A percentile compares a stretch with the other conserved stretches of the same genome.
These are phyloP conservation scores for Solanum stenotomum DNA, from an alignment of 257 asterid species.

Conservation along the genomic window DNA sequence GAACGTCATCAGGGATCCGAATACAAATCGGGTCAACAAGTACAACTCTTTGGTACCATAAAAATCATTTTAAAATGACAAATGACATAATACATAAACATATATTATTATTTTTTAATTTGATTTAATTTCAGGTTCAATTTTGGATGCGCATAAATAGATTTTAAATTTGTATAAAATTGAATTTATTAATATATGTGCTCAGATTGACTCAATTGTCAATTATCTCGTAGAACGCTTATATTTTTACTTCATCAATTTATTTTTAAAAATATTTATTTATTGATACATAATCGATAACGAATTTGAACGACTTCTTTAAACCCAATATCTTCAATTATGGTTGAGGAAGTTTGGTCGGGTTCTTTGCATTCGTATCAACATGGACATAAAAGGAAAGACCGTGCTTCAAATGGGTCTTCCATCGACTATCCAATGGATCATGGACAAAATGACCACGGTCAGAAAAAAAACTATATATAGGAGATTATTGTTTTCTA, in stretches of 20 bases:
- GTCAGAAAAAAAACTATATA: rapidly evolving
- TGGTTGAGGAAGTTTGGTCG: neutral
- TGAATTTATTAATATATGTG: too few relatives aligned
- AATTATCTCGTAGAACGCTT: neutral
- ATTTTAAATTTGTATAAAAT: too few relatives aligned
- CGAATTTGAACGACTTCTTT: too few relatives aligned
- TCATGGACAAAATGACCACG: neutral
- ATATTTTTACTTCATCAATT: neutral
- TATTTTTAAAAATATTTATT: neutral
- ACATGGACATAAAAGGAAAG: neutral
- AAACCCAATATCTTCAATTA: too few relatives aligned
- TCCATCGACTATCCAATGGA: too few relatives aligned
- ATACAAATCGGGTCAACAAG: neutral
- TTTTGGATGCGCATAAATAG: rapidly evolving
- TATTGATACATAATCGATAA: too few relatives aligned
- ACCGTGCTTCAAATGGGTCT: neutral
- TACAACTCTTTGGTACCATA: neutral
- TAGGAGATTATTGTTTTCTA: rapidly evolving
- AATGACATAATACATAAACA: neutral
- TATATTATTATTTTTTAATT: neutral
- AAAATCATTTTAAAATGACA: neutral
- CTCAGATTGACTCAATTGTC: too few relatives aligned
- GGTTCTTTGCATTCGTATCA: neutral
- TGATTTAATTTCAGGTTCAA: too few relatives aligned
- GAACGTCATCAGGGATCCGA: neutral